Base-by-base conservation (phyloP, 345 rosid genomes). In the Euphorbia tirucalli region DNA sequence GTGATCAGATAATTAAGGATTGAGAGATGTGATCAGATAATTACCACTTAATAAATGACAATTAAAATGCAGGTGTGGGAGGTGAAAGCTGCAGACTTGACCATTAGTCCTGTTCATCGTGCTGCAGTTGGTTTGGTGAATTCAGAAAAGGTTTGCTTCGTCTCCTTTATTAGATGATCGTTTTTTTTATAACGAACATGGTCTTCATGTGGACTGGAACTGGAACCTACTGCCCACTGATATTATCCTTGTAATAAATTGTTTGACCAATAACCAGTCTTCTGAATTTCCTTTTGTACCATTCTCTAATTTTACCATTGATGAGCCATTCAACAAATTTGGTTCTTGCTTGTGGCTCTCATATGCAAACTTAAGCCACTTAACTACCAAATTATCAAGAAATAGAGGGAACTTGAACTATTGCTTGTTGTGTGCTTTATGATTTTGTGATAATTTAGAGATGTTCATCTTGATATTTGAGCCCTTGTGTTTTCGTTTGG, bases 81-180 rank as follows among this genome's bases (percentile, higher is more conserved):
- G 85, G 99, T 95, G 69, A 92, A 90, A 87, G 99, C 96, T 80
- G 96, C 98, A 68, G 99, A 95, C 76, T 78, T 92, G 77, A 92
- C 98, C 50, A 87, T 92, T 73, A 95, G 98, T 75, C 99, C 98
- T 61, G 97, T 89, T 77, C 83, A 92, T 79, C 83, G 84, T 80
- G 98, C 99, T 56, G 98, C 99, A 68, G 79, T 85, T 28, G 99
- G 98, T 68, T 72, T 78, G 49, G 96, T 90, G 58, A 97, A 92
- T 81, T 79, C 86, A 61, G 87, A 84, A 65, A 95, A 95, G 99
- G 99, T 94, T 66, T 28, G 39, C 28, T n/a, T 52, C 32, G 50
- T 54, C 30, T 43, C 75, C 46, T 68, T 41, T 1, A 41, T 41
- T 24, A 28, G 65, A 25, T 8, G 27, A 37, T 56, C 44, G 44